A percentile compares a stretch with the other conserved stretches of the same genome.
These are phyloP conservation scores for Xylaria intraflava DNA, from an alignment of 495 filamentous ascomycete genomes.

Conservation along the genomic window DNA sequence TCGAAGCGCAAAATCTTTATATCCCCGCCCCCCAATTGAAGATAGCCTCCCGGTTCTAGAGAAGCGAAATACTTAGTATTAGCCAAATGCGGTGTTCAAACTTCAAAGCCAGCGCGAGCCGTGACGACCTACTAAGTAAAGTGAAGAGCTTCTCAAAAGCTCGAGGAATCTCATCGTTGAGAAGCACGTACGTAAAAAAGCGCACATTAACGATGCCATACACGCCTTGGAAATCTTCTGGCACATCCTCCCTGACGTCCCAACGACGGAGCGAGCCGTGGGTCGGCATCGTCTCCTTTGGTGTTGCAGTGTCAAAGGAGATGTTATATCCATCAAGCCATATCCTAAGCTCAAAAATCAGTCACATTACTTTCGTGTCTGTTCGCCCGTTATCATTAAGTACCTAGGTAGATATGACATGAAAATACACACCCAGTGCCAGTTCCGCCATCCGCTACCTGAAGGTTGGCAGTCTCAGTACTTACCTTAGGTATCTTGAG, in stretches of 20 bases:
- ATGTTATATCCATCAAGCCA: constrained; percentile 18
- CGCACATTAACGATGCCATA: constrained; percentile 37
- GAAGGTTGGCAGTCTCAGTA: not conserved
- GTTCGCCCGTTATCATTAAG: too few relatives aligned
- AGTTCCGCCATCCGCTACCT: not conserved
- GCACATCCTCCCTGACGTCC: constrained; percentile 22
- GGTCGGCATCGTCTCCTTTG: constrained; percentile 17
- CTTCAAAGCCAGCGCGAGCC: too few relatives aligned
- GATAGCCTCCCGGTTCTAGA: too few relatives aligned
- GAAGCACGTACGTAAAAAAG: constrained; percentile 24
- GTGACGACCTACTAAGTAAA: not conserved
- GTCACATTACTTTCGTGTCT: too few relatives aligned
- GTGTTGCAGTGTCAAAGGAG: constrained; percentile 23
- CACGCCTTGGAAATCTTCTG: constrained; percentile 13
- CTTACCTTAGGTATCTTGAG: not conserved
- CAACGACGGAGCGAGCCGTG: constrained; percentile 26
- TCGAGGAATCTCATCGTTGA: constrained; percentile 13
- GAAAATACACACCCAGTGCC: not conserved
- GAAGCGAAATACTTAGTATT: too few relatives aligned
- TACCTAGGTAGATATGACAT: too few relatives aligned
- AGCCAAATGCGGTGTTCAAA: too few relatives aligned
- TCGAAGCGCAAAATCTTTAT: too few relatives aligned
- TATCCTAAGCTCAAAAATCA: too few relatives aligned
- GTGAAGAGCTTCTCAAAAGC: not conserved
- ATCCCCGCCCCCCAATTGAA: too few relatives aligned